Base-by-base conservation (phyloP, 2,329 filamentous ascomycete species). In the Chrysoporthe cubensis region DNA sequence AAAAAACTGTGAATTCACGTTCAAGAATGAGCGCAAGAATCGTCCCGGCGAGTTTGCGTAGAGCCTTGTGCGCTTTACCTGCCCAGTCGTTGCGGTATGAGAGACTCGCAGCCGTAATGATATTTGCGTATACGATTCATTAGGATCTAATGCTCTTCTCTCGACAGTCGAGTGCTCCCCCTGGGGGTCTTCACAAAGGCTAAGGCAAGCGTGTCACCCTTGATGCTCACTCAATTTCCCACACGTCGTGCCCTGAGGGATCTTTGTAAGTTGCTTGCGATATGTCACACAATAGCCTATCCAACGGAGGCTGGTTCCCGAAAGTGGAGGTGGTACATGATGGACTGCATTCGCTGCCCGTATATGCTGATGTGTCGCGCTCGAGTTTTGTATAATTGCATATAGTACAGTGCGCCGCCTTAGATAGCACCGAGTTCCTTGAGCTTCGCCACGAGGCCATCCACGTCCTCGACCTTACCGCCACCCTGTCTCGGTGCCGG, bases 391-490 rank as follows among this genome's bases (percentile, higher is more conserved):
- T 43, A n/a, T 43, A 32, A 40, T 32, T 34, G 34, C 32, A 62
- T 54, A 42, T 13, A 61, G 44, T 48, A 26, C 2, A 21, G 21
- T 48, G 11, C 50, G 54, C 11, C 52, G 50, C 46, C 52, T 73
- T 87, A 97, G 81, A 97, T 82, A 71, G 94, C 96, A 73, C 96
- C 96, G 72, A 99, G 83, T 84, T 99, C 95, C 88, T 98, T 98
- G 77, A 99, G 84, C 87, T 96, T 97, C 68, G 87, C 81, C 75
- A 99, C 90, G 80, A 99, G 88, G n/a, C 94, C 94, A 80, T 96
- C 94, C 32, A 99, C 96, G 83, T 97, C 91, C 77, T 97, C 94
- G 26, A 99, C 96, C 88, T 98, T 99, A 73, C 93, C 94, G 75
- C 96, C 96, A 52, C 96, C 96, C 82, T 97, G 89, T 80, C 96